A percentile compares a stretch with the other conserved stretches of the same genome.
phyloP scores from a whole-genome alignment of 371 early-diverging fungal species.

The Apophysomyces elegans region DNA sequence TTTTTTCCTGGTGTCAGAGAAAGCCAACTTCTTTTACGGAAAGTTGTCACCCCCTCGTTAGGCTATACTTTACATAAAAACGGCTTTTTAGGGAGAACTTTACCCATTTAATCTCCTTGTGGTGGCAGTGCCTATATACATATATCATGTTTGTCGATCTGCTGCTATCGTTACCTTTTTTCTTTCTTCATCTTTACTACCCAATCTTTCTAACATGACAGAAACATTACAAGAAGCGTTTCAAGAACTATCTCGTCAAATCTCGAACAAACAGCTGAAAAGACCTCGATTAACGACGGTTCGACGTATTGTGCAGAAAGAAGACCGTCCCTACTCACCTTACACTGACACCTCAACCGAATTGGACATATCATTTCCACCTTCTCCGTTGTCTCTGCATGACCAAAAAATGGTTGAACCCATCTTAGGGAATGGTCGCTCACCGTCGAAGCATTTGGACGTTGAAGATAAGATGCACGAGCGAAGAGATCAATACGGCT shows the following conservation, averaged over 20 bases:
- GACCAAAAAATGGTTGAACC: not conserved
- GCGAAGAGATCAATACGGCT: conserved; percentile 65
- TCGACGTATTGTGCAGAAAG: not conserved
- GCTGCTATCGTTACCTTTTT: too few species aligned
- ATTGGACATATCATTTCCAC: not conserved
- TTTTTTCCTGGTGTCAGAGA: too few species aligned
- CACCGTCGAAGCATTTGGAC: not conserved
- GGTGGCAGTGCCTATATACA: not conserved
- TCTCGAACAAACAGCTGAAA: not conserved
- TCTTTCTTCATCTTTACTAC: not conserved
- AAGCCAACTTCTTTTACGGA: too few species aligned
- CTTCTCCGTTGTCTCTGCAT: not conserved
- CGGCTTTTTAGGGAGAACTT: not conserved
- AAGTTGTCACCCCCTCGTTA: conserved; percentile 8
- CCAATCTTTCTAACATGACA: not conserved
- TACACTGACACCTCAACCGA: not conserved
- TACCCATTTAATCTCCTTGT: not conserved
- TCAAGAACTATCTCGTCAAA: conserved; percentile 1
- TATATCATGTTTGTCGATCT: too few species aligned
- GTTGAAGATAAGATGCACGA: not conserved
- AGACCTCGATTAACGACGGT: not conserved
- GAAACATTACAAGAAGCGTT: not conserved
- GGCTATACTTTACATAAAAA: not conserved
- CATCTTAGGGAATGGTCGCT: not conserved
- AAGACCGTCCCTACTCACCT: conserved; percentile 1